A percentile compares a stretch with the other conserved stretches of the same genome.
Conservation (phyloP, 768 basidiomycete genomes). For the Coprinopsis marcescibilis region DNA sequence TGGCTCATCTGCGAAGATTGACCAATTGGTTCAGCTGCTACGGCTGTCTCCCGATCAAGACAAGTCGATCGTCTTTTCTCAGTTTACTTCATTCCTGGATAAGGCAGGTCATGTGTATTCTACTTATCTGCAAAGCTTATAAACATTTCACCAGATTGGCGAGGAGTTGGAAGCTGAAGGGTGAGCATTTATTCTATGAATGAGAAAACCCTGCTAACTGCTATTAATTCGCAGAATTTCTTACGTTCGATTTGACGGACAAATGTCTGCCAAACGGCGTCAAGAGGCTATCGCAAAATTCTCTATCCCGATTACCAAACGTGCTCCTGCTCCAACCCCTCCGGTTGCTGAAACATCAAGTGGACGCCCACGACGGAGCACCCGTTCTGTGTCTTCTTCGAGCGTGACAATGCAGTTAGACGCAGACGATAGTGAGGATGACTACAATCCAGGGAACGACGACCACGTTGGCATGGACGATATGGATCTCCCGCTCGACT, state of each 20-base stretch:
- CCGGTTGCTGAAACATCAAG: background rate
- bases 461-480: constrained; percentile 15
- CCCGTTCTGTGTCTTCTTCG: constrained; percentile 5
- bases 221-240: constrained; percentile 43
- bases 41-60: constrained; percentile 60
- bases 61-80: constrained; percentile 85
- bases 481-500: constrained; percentile 16
- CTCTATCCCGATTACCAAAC: constrained; percentile 53
- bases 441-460: constrained; percentile 21
- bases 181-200: constrained; percentile 26
- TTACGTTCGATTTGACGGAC: constrained; percentile 79
- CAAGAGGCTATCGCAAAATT: constrained; percentile 75
- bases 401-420: background rate
- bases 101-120: too few species aligned
- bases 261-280: constrained; percentile 75
- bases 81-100: constrained; percentile 82
- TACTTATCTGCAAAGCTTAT: too few species aligned
- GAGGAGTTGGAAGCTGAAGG: constrained; percentile 60
- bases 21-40: constrained; percentile 71
- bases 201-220: constrained; percentile 2
- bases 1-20: constrained; percentile 80
- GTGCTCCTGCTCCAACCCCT: background rate
- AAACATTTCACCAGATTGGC: too few species aligned
- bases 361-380: background rate
- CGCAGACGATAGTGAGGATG: constrained; percentile 14